phyloP scores from a whole-genome alignment of 768 basidiomycete genomes.

The Trametes elegans region DNA sequence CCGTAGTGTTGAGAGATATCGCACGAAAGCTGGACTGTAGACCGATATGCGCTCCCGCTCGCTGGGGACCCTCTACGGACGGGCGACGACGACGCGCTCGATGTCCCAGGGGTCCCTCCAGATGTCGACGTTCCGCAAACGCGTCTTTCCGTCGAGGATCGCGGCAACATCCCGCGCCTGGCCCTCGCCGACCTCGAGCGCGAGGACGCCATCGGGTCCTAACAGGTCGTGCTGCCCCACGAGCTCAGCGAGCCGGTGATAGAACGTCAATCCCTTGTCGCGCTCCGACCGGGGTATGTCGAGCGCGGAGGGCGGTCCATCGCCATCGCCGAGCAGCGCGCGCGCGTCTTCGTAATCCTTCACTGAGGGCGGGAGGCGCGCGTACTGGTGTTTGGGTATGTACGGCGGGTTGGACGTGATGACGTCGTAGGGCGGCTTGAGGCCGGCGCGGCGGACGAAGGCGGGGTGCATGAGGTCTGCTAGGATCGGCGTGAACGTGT shows the following conservation, averaged over 20 bases:
- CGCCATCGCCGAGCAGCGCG: conserved; percentile 73
- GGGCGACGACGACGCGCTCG: conserved; percentile 64
- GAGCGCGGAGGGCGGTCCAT: background rate
- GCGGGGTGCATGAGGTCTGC: conserved; percentile 40
- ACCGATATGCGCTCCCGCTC: background rate
- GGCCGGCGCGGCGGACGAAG: conserved; percentile 21
- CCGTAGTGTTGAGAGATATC: too few relatives aligned
- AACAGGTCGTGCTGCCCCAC: conserved; percentile 51
- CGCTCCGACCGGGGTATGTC: conserved; percentile 31
- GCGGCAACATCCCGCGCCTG: conserved; percentile 64
- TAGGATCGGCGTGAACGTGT: conserved; percentile 39
- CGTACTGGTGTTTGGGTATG: conserved; percentile 67
- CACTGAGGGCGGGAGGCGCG: conserved; percentile 64
- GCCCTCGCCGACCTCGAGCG: conserved; percentile 74
- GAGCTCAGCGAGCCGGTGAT: conserved; percentile 68
- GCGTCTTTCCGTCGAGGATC: conserved; percentile 51
- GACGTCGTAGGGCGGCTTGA: conserved; percentile 58
- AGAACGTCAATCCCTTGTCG: conserved; percentile 57
- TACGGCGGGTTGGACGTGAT: conserved; percentile 89
- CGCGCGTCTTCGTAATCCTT: conserved; percentile 74
- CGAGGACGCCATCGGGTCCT: conserved; percentile 53
- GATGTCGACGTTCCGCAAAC: conserved; percentile 51
- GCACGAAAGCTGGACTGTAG: too few relatives aligned
- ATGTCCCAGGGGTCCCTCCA: conserved; percentile 84
- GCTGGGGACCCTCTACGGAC: background rate